Conservation (phyloP, 1,284 basidiomycete genomes). For the Irpex sp. region DNA sequence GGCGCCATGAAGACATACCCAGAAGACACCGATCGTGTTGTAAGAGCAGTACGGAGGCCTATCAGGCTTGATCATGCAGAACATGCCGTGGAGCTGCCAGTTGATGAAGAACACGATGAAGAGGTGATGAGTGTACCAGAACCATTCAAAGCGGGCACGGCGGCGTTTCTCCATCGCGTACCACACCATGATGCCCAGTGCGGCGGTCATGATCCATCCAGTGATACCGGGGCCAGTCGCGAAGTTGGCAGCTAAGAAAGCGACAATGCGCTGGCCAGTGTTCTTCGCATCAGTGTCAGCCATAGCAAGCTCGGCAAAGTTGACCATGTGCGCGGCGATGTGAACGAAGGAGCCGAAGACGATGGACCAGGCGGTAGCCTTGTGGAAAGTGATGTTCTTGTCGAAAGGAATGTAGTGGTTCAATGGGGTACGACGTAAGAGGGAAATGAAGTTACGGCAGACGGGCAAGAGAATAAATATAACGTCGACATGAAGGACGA, state of each 20-base stretch:
- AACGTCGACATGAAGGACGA: constrained; percentile 84
- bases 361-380: constrained; percentile 85
- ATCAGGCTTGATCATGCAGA: constrained; percentile 93
- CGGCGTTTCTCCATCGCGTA: constrained; percentile 79
- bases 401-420: constrained; percentile 87
- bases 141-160: constrained; percentile 73
- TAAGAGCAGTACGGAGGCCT: constrained; percentile 80
- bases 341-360: constrained; percentile 73
- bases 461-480: constrained; percentile 89
- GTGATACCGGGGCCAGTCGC: constrained; percentile 85
- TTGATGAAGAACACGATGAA: constrained; percentile 87
- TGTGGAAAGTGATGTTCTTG: constrained; percentile 87
- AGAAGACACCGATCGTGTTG: constrained; percentile 87
- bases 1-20: constrained; percentile 47
- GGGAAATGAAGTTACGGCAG: constrained; percentile 87
- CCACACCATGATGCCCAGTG: constrained; percentile 74
- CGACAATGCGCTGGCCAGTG: constrained; percentile 50
- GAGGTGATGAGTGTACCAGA: constrained; percentile 89
- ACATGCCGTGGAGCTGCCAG: constrained; percentile 94
- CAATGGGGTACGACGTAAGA: constrained; percentile 77
- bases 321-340: constrained; percentile 75
- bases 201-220: constrained; percentile 85
- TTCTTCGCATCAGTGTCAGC: constrained; percentile 49
- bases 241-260: constrained; percentile 78
- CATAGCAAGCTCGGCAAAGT: constrained; percentile 70